A percentile compares a stretch with the other conserved stretches of the same genome.
Evolutionary conservation across 2,329 filamentous ascomycete species (phyloP).

Genomic region (Colletotrichum sp.): DNA sequence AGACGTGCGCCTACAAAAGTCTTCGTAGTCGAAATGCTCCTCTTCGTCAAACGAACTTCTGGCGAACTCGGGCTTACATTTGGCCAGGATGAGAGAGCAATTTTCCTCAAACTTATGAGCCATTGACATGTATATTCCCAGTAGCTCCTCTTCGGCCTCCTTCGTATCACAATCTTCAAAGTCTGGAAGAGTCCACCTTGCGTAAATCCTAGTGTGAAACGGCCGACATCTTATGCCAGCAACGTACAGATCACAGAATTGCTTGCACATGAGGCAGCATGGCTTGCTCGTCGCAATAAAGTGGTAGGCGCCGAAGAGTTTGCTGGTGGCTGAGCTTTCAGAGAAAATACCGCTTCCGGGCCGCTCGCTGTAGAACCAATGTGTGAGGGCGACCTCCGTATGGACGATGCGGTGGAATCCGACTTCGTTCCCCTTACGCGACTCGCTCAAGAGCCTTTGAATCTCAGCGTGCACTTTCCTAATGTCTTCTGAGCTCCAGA

Average conservation of each 20-base stretch:
- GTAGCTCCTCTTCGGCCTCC: not conserved
- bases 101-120: not conserved
- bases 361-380: not conserved
- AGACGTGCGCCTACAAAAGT: not conserved
- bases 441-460: not conserved
- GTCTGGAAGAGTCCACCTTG: not conserved
- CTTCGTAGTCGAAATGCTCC: not conserved
- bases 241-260: not conserved
- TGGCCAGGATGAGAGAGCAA: not conserved
- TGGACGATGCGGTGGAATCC: not conserved
- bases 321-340: not conserved
- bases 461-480: not conserved
- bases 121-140: not conserved
- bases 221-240: not conserved
- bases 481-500: not conserved
- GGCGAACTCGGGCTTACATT: not conserved
- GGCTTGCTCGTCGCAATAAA: not conserved
- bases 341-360: not conserved
- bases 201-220: not conserved
- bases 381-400: not conserved
- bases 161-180: not conserved
- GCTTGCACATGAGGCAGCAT: not conserved
- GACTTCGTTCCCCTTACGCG: not conserved
- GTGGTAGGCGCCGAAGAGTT: not conserved
- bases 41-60: not conserved